Conservation (phyloP, 2,329 filamentous ascomycete genomes). For the Aspergillus ibericus region DNA sequence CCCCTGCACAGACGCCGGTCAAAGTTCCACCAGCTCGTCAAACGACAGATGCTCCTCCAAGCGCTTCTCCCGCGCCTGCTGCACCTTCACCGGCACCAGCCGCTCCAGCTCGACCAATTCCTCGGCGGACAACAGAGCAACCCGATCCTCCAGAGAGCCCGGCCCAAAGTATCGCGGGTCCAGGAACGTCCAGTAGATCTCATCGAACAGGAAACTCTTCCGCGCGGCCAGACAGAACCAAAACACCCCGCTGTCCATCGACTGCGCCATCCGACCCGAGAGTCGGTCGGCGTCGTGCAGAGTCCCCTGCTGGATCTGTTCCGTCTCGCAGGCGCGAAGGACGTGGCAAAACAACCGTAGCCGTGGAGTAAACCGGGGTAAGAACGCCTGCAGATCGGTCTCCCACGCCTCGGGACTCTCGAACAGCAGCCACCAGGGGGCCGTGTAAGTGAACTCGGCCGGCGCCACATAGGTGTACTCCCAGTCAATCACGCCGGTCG, state of each 20-base stretch:
- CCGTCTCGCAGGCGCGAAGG: background rate
- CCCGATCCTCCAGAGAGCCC: background rate
- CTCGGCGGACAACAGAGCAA: background rate
- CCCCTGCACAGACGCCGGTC: no score
- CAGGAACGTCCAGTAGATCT: conserved; percentile 3
- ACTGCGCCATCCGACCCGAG: background rate
- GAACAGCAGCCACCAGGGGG: conserved; percentile 1
- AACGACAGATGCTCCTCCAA: background rate
- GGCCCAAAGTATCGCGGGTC: background rate
- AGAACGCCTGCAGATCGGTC: background rate
- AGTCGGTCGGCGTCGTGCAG: background rate
- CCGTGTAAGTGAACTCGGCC: conserved; percentile 2
- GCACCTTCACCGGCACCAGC: background rate
- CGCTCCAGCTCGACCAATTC: background rate
- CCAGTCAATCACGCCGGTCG: background rate
- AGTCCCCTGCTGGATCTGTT: background rate
- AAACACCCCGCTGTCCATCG: conserved; percentile 1
- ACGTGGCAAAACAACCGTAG: background rate
- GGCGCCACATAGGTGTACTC: background rate
- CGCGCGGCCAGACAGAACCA: conserved; percentile 3
- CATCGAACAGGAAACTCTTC: background rate
- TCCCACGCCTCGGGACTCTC: background rate
- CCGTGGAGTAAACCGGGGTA: background rate
- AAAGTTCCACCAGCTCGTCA: background rate
- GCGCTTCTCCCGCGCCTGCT: background rate